A percentile compares a stretch with the other conserved stretches of the same genome.
phyloP scores from a whole-genome alignment of 225 moss, liverwort and hornwort species.

The Climacium dendroides region DNA sequence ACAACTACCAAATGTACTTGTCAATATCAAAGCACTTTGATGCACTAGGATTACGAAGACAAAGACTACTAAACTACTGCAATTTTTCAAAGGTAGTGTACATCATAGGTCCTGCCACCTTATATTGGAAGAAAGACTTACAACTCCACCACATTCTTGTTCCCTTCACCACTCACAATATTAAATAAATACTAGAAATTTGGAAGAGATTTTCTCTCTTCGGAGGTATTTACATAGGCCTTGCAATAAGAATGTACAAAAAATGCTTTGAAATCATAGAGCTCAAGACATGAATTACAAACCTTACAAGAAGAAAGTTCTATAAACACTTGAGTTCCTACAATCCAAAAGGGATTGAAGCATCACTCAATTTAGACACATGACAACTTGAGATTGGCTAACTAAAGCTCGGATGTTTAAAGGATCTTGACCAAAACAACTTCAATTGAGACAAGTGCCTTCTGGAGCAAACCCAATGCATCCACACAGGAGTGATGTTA shows the following conservation, averaged over 20 bases:
- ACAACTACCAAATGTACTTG: accelerated
- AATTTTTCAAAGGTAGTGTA: background rate
- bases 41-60: background rate
- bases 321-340: accelerated
- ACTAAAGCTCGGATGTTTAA: accelerated
- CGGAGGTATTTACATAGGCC: accelerated
- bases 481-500: too few species aligned
- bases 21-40: too few species aligned
- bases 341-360: accelerated
- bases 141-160: too few species aligned
- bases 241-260: background rate
- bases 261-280: background rate
- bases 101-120: accelerated
- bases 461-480: accelerated
- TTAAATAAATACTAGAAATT: background rate
- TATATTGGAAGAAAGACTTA: accelerated
- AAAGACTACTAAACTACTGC: background rate
- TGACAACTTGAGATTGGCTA: too few species aligned
- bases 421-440: accelerated
- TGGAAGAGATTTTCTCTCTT: accelerated
- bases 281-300: accelerated
- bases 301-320: background rate
- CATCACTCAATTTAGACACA: accelerated
- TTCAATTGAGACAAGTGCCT: accelerated
- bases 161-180: background rate